phyloP scores from a whole-genome alignment of 2,329 filamentous ascomycete genomes.

The Endothia cerciana region DNA sequence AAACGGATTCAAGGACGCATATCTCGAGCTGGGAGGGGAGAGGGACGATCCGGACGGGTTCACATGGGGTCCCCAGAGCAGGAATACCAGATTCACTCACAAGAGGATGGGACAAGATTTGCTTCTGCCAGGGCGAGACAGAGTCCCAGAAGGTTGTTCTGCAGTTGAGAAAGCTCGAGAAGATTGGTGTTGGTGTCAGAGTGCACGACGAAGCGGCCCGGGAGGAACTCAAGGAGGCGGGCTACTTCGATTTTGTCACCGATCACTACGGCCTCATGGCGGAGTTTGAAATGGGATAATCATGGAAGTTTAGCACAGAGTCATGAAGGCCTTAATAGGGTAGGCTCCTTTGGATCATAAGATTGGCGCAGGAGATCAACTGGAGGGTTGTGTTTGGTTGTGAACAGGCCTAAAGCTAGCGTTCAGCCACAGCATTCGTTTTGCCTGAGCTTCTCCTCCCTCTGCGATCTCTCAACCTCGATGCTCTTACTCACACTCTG shows the following conservation, averaged over 20 bases:
- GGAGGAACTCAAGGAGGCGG: constrained; percentile 29
- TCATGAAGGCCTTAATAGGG: neutral
- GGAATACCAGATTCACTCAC: constrained; percentile 47
- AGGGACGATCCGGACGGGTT: constrained; percentile 53
- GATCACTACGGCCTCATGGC: constrained; percentile 26
- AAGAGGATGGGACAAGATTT: constrained; percentile 58
- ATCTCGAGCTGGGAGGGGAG: constrained; percentile 50
- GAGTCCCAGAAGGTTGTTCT: constrained; percentile 15
- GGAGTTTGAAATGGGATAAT: constrained; percentile 11
- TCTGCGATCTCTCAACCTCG: constrained; percentile 16
- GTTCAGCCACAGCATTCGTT: constrained; percentile 11
- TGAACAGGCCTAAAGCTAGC: neutral
- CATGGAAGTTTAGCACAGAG: constrained; percentile 2
- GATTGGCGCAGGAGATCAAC: neutral
- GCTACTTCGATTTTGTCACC: constrained; percentile 18
- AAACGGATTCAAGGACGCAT: constrained; percentile 55
- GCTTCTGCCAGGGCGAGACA: constrained; percentile 38
- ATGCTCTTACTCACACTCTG: constrained; percentile 11
- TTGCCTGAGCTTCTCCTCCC: constrained; percentile 13
- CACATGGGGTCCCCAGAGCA: constrained; percentile 60
- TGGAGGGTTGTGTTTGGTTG: neutral
- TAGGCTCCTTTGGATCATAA: neutral
- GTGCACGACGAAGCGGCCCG: constrained; percentile 40
- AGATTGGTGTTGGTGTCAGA: constrained; percentile 50
- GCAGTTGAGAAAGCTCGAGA: constrained; percentile 41